Percentiles rank a stretch among this genome's conserved stretches.
Conservation (phyloP, 306 rosid genomes). For the Glycine tomentella region DNA sequence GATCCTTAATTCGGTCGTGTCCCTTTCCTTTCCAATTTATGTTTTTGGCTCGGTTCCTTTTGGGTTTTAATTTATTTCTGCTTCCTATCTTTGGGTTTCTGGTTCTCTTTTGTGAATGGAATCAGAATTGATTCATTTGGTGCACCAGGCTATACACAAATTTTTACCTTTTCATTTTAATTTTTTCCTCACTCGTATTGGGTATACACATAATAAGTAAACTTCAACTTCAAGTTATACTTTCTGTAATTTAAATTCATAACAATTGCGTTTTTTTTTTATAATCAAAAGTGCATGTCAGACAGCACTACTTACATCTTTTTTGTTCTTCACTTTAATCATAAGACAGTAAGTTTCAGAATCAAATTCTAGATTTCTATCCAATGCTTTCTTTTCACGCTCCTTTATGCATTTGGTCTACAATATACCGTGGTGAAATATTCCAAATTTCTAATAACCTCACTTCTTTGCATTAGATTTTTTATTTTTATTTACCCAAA, state of each 20-base stretch:
- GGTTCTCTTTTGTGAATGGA: neutral
- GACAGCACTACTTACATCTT: conserved; percentile 1
- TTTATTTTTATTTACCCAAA: neutral
- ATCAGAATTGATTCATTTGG: neutral
- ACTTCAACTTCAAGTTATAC: neutral
- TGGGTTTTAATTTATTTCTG: neutral
- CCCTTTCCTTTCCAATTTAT: neutral
- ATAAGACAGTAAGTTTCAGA: conserved; percentile 4
- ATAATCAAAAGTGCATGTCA: neutral
- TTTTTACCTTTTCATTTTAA: neutral
- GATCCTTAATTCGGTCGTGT: neutral
- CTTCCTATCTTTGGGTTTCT: neutral
- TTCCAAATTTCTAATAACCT: conserved; percentile 1
- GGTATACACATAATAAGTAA: neutral
- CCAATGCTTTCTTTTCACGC: neutral
- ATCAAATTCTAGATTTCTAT: neutral
- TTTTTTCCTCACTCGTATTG: neutral
- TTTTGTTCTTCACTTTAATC: neutral
- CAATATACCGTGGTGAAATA: neutral
- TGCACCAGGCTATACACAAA: neutral
- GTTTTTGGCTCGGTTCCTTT: neutral
- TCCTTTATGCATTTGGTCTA: conserved; percentile 6
- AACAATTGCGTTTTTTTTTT: neutral
- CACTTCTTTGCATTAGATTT: neutral
- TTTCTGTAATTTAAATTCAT: neutral